Conservation (phyloP, 495 filamentous ascomycete species). For the Penicillium bialowiezense region DNA sequence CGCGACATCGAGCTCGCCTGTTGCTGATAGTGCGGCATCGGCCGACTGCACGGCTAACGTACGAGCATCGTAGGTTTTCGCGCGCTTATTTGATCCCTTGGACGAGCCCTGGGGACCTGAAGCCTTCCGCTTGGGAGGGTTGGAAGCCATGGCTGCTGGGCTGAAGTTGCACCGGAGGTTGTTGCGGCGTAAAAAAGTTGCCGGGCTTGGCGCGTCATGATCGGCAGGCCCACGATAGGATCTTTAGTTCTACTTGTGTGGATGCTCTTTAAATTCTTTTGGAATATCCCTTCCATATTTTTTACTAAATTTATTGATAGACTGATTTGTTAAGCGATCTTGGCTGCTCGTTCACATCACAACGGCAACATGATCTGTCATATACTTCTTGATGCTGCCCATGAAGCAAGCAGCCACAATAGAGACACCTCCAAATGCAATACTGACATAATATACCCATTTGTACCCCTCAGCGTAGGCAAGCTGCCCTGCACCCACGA, state of each 20-base stretch:
- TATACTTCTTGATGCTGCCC: conserved; percentile 61
- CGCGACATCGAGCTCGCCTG: conserved; percentile 75
- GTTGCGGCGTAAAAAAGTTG: conserved; percentile 22
- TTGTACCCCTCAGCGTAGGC: conserved; percentile 64
- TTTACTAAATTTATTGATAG: no score
- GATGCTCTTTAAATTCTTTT: no score
- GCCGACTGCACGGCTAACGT: conserved; percentile 69
- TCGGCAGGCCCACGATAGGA: conserved; percentile 11
- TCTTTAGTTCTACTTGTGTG: no score
- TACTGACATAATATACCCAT: conserved; percentile 65
- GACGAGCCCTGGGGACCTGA: conserved; percentile 19
- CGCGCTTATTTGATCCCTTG: conserved; percentile 53
- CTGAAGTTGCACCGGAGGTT: conserved; percentile 3
- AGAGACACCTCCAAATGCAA: conserved; percentile 63
- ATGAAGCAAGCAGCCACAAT: conserved; percentile 62
- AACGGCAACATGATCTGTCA: conserved; percentile 68
- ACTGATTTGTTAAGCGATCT: no score
- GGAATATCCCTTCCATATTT: no score
- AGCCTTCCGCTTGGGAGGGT: conserved; percentile 36
- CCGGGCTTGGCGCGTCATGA: conserved; percentile 30
- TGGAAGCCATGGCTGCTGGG: conserved; percentile 33
- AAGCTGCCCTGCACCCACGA: conserved; percentile 60
- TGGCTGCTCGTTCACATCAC: conserved; percentile 47
- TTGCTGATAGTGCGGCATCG: conserved; percentile 65
- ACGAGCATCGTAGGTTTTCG: conserved; percentile 65